Evolutionary conservation across 306 rosid genomes (phyloP).

Genomic region (Malus fusca): DNA sequence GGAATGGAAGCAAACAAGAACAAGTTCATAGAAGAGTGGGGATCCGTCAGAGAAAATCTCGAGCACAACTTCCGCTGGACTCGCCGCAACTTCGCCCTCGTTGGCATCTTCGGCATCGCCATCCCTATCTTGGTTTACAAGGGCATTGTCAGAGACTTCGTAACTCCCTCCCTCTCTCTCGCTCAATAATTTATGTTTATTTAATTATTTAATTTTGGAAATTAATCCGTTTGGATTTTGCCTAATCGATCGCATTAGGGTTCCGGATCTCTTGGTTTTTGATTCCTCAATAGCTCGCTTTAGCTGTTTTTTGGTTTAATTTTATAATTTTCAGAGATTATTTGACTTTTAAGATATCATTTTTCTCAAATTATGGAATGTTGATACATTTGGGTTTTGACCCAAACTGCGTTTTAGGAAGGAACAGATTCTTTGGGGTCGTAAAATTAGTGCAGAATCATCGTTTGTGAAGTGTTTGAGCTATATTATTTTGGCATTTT

Average conservation of each 20-base stretch:
- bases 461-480: not conserved
- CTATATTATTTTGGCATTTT: not conserved
- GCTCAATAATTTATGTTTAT: not conserved
- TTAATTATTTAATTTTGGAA: not conserved
- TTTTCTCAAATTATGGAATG: not conserved
- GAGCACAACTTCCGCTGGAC: slow-evolving; percentile 91
- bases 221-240: not conserved
- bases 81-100: slow-evolving; percentile 82
- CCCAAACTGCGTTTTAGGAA: not conserved
- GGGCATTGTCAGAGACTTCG: slow-evolving; percentile 88
- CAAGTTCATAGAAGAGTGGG: slow-evolving; percentile 85
- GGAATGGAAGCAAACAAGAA: slow-evolving; percentile 95
- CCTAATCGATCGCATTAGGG: not conserved
- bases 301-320: not conserved
- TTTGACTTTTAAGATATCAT: not conserved
- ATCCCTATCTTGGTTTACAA: slow-evolving; percentile 78
- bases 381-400: not conserved
- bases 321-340: not conserved
- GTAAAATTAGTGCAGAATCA: not conserved
- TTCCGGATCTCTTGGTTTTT: not conserved
- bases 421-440: not conserved
- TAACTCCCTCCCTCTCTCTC: slow-evolving; percentile 5
- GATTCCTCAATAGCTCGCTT: not conserved
- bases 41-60: slow-evolving; percentile 74
- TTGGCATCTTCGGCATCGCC: slow-evolving; percentile 81